A percentile compares a stretch with the other conserved stretches of the same genome.
Conservation (phyloP, 352 stramenopile species). For the Globisporangium cylindrosporum region DNA sequence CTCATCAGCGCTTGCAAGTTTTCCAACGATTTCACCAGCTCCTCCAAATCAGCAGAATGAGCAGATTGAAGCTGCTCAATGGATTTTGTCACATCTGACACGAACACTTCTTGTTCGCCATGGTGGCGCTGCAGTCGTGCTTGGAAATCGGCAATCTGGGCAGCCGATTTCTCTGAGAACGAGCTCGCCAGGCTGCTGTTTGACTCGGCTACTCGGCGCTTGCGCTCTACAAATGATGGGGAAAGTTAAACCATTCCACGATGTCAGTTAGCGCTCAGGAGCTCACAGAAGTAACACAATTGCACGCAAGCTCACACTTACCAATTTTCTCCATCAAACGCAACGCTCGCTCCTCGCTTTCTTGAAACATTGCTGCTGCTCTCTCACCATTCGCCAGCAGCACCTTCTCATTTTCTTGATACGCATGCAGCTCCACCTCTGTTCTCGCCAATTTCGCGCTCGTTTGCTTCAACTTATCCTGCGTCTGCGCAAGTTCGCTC, state of each 20-base stretch:
- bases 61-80: slow-evolving; percentile 44
- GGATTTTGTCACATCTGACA: slow-evolving; percentile 37
- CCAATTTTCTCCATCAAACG: slow-evolving; percentile 57
- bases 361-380: slow-evolving; percentile 50
- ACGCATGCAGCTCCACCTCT: slow-evolving; percentile 35
- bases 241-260: neutral
- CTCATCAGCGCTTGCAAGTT: slow-evolving; percentile 31
- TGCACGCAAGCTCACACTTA: slow-evolving; percentile 12
- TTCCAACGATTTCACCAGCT: slow-evolving; percentile 33
- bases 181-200: slow-evolving; percentile 47
- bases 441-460: slow-evolving; percentile 25
- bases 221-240: slow-evolving; percentile 32
- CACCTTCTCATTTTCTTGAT: slow-evolving; percentile 51
- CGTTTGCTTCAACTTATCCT: slow-evolving; percentile 32
- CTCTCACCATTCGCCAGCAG: slow-evolving; percentile 50
- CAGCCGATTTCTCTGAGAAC: slow-evolving; percentile 42
- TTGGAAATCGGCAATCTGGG: slow-evolving; percentile 47
- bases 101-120: slow-evolving; percentile 40
- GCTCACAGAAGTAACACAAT: neutral
- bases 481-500: slow-evolving; percentile 30
- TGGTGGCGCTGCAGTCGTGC: slow-evolving; percentile 47
- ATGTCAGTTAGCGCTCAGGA: neutral
- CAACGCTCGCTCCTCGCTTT: slow-evolving; percentile 48
- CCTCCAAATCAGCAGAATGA: slow-evolving; percentile 43
- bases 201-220: slow-evolving; percentile 35